Conservation (phyloP, 2,329 filamentous ascomycete species). For the Ceratocystis papillata region DNA sequence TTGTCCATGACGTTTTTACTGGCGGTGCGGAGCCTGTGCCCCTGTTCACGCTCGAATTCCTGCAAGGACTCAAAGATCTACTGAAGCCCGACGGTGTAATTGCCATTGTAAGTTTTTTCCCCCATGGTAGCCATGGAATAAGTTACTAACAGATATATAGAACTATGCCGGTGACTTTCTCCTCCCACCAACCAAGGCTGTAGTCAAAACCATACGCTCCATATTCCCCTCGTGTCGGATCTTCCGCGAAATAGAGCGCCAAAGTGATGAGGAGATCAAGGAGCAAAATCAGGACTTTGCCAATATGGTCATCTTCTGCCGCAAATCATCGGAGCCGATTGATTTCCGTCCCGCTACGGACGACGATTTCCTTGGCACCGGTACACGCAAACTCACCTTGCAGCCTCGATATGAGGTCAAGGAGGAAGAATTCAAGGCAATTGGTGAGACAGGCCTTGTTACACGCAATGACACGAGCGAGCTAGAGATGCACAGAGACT, state of each 20-base stretch:
- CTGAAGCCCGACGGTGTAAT: constrained; percentile 71
- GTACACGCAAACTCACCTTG: constrained; percentile 58
- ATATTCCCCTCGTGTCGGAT: constrained; percentile 86
- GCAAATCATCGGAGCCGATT: constrained; percentile 46
- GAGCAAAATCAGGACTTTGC: constrained; percentile 59
- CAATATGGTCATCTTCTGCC: constrained; percentile 95
- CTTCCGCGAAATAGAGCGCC: constrained; percentile 64
- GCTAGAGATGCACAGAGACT: constrained; percentile 60
- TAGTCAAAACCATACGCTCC: constrained; percentile 68
- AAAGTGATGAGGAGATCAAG: constrained; percentile 39
- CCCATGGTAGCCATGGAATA: not conserved
- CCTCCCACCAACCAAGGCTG: constrained; percentile 62
- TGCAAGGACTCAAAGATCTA: constrained; percentile 57
- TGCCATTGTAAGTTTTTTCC: constrained; percentile 59
- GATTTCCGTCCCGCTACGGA: constrained; percentile 55
- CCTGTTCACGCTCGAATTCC: constrained; percentile 79
- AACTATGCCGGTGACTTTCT: constrained; percentile 90
- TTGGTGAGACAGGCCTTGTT: constrained; percentile 44
- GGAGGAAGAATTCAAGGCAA: constrained; percentile 38
- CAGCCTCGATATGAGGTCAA: constrained; percentile 61
- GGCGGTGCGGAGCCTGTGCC: constrained; percentile 83
- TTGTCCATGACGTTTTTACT: constrained; percentile 95
- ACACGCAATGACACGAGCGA: constrained; percentile 52
- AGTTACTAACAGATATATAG: constrained; percentile 35
- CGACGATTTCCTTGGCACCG: constrained; percentile 61